Evolutionary conservation across 1,284 basidiomycete genomes (phyloP).

Genomic region (Sanghuangporus weigelae): DNA sequence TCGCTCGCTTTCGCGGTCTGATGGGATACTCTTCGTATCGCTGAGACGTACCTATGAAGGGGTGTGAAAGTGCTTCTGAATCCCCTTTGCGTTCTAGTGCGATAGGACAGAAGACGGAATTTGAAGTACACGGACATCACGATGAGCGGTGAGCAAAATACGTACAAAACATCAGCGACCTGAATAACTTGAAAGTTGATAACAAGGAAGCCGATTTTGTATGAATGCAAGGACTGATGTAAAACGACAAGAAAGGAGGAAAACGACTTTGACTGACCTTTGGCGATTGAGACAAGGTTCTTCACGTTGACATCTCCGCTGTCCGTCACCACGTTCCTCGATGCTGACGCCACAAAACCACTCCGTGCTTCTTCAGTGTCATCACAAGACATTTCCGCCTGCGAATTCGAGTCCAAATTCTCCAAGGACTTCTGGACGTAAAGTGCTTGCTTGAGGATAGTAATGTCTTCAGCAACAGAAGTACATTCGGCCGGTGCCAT

Average conservation of each 20-base stretch:
- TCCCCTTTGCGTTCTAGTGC: neutral
- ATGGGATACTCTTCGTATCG: neutral
- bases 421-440: constrained; percentile 5
- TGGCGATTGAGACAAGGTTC: neutral
- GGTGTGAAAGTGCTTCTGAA: neutral
- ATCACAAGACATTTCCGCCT: neutral
- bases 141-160: neutral
- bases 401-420: neutral
- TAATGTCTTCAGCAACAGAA: constrained; percentile 1
- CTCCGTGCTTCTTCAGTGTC: neutral
- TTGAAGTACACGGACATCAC: neutral
- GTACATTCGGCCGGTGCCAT: neutral
- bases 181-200: neutral
- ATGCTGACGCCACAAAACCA: neutral
- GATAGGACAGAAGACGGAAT: neutral
- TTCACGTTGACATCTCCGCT: neutral
- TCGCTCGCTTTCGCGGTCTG: neutral
- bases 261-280: neutral
- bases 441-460: constrained; percentile 3
- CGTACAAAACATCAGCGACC: neutral
- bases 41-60: neutral
- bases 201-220: neutral
- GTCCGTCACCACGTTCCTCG: neutral
- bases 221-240: neutral
- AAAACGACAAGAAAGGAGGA: neutral